These are phyloP conservation scores for Xylaria sp. DNA, from an alignment of 2,329 filamentous ascomycete species.

Conservation along the genomic window DNA sequence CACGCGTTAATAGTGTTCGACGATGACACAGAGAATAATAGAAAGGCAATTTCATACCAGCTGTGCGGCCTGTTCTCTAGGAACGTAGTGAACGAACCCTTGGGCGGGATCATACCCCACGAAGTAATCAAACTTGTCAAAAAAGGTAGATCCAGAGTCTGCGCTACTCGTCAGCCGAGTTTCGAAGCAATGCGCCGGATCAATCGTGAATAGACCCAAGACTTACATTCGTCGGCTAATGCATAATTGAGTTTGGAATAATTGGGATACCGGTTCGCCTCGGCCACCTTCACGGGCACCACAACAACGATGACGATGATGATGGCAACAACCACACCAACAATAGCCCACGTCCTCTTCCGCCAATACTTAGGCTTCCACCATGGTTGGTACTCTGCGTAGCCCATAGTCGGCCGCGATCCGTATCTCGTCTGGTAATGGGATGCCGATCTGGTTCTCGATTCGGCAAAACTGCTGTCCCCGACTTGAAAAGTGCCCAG, in stretches of 20 bases:
- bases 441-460: constrained; percentile 29
- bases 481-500: constrained; percentile 33
- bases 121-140: constrained; percentile 62
- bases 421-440: constrained; percentile 21
- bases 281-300: constrained; percentile 51
- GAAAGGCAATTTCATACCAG: constrained; percentile 44
- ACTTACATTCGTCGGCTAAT: constrained; percentile 56
- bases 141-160: constrained; percentile 58
- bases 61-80: constrained; percentile 46
- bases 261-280: constrained; percentile 52
- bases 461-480: constrained; percentile 31
- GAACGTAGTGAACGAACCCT: constrained; percentile 62
- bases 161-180: neutral
- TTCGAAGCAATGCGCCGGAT: neutral
- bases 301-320: constrained; percentile 56
- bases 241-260: constrained; percentile 55
- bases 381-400: constrained; percentile 36
- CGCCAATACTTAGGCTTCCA: constrained; percentile 61
- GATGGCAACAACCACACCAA: constrained; percentile 46
- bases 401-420: constrained; percentile 32
- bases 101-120: constrained; percentile 55
- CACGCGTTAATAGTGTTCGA: neutral
- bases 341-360: constrained; percentile 55
- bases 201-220: neutral
- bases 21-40: neutral